Evolutionary conservation across 2,329 filamentous ascomycete species (phyloP).

Genomic region (Xylaria sp.): DNA sequence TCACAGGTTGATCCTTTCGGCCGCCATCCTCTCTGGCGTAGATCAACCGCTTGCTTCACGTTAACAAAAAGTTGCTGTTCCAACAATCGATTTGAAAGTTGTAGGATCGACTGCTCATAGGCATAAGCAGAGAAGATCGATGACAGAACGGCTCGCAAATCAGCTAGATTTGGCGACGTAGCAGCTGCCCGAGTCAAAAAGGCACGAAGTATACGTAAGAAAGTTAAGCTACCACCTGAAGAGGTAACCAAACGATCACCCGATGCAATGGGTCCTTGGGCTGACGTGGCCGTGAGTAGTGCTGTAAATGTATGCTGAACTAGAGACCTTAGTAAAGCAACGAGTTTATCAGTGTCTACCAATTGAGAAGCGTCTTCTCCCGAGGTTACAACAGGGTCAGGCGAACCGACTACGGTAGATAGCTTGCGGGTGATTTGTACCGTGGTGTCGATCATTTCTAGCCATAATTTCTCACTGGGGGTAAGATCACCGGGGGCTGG

Average conservation of each 20-base stretch:
- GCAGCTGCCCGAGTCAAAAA: slow-evolving; percentile 86
- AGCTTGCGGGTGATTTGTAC: slow-evolving; percentile 72
- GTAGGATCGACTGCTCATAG: slow-evolving; percentile 90
- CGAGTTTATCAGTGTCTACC: slow-evolving; percentile 69
- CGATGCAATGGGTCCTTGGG: slow-evolving; percentile 49
- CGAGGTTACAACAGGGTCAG: slow-evolving; percentile 37
- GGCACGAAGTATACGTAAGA: slow-evolving; percentile 86
- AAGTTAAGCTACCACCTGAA: slow-evolving; percentile 72
- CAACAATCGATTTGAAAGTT: slow-evolving; percentile 84
- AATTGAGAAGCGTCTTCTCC: slow-evolving; percentile 41
- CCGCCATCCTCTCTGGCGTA: slow-evolving; percentile 88
- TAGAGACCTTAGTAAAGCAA: slow-evolving; percentile 75
- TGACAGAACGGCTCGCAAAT: slow-evolving; percentile 83
- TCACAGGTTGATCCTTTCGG: slow-evolving; percentile 89
- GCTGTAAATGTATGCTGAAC: slow-evolving; percentile 94
- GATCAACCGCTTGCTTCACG: slow-evolving; percentile 76
- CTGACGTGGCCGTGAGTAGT: slow-evolving; percentile 79
- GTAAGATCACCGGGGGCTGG: slow-evolving; percentile 57
- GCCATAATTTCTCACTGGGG: slow-evolving; percentile 66
- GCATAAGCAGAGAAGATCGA: slow-evolving; percentile 96
- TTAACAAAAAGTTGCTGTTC: slow-evolving; percentile 89
- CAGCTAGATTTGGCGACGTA: slow-evolving; percentile 84
- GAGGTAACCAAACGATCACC: slow-evolving; percentile 50
- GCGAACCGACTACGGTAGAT: slow-evolving; percentile 61
- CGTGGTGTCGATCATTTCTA: slow-evolving; percentile 68